Base-by-base conservation (phyloP, 2,329 filamentous ascomycete species). In the Pyrenophora teres region DNA sequence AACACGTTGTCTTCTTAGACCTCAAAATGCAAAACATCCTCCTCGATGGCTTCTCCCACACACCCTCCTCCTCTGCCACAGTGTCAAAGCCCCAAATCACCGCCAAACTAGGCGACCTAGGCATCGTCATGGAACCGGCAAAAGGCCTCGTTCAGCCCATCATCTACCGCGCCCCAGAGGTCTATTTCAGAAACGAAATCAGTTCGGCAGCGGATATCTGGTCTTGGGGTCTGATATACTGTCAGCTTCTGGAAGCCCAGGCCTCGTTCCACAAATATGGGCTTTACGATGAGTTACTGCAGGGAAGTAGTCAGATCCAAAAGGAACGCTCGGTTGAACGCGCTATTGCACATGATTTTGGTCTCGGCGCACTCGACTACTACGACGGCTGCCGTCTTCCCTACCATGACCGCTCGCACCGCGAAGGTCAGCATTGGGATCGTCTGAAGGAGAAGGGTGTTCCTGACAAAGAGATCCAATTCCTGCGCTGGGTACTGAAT, bases 1-100 rank as follows among this genome's bases (percentile, higher is more conserved):
- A 41, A 55, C 49, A 3, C 3, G 0, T 3, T 3, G 3, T 13
- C 10, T 9, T 30, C 9, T 9, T 12, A 55, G 52, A 55, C 23
- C 27, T 55, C 6, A 55, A 55, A 15, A 55, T 55, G 52, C 43
- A 55, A 16, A 55, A 55, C 41, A 52, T 55, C 18, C 44, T 55
- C 4, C 49, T 55, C 4, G 41, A 32, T 32, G 49, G 49, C 32
- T 55, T 55, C 40, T 37, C 44, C 13, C 30, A 52, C 15, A 25
- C 43, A 10, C 42, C 42, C 18, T 46, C 41, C 39, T 12, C 40
- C 3, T 13, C 32, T 8, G 42, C 40, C 12, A 19, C 40, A 1
- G 37, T 51, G 6, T 40, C 32, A 8, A 42, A 54, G 21, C 23
- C 31, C 7, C 21, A 30, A 21, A 52, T 55, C 30, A 52, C 44